phyloP scores from a whole-genome alignment of 805 yeast species.

The Lachancea waltii region DNA sequence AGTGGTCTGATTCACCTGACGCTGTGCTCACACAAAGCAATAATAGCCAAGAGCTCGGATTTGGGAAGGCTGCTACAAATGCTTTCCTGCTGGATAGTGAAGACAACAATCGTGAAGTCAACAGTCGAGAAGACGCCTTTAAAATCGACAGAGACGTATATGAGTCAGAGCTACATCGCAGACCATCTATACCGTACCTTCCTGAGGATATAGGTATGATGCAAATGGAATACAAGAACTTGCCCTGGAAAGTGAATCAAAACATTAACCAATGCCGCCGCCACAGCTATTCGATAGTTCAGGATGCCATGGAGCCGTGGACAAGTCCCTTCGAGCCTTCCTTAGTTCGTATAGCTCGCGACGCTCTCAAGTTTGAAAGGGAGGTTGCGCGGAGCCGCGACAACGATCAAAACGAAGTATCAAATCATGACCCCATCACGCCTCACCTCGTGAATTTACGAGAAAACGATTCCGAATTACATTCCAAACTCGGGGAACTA shows the following conservation, averaged over 20 bases:
- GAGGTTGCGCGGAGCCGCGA: constrained; percentile 11
- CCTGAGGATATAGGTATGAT: constrained; percentile 6
- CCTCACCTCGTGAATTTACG: constrained; percentile 8
- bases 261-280: constrained; percentile 10
- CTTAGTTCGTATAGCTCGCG: constrained; percentile 25
- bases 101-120: background rate
- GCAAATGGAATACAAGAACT: constrained; percentile 8
- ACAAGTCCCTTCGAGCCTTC: constrained; percentile 30
- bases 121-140: background rate
- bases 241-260: background rate
- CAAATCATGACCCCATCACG: constrained; percentile 4
- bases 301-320: constrained; percentile 26
- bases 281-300: constrained; percentile 22
- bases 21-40: constrained; percentile 11
- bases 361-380: constrained; percentile 18
- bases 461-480: constrained; percentile 13
- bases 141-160: background rate
- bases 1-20: constrained; percentile 11
- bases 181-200: constrained; percentile 22
- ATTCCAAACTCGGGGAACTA: constrained; percentile 16
- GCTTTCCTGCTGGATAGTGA: background rate
- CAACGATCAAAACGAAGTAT: no score
- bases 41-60: constrained; percentile 1
- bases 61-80: background rate
- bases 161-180: constrained; percentile 20